These are phyloP conservation scores for Nemania bipapillata DNA, from an alignment of 2,329 filamentous ascomycete species.

Conservation along the genomic window DNA sequence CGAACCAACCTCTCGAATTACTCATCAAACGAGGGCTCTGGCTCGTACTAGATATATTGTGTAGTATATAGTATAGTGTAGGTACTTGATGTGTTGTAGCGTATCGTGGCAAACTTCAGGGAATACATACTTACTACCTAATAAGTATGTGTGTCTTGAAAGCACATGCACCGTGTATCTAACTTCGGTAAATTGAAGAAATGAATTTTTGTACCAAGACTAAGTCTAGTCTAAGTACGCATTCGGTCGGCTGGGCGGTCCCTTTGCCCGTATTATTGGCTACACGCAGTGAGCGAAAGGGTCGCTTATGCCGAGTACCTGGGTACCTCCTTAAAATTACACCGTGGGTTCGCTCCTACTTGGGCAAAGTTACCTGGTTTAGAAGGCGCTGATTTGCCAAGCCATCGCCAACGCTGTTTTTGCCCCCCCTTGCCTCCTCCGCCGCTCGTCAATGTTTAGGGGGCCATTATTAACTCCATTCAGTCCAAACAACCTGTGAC, in stretches of 20 bases:
- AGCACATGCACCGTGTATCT: no score
- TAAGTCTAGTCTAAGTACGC: background rate
- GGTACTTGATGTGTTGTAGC: no score
- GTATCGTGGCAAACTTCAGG: background rate
- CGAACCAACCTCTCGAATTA: background rate
- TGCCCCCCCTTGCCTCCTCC: slow-evolving; percentile 7
- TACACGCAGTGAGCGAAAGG: background rate
- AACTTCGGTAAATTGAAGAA: background rate
- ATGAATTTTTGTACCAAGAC: background rate
- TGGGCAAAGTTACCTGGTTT: slow-evolving; percentile 17
- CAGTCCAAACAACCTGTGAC: slow-evolving; percentile 25
- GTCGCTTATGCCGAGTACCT: background rate
- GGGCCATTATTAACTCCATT: slow-evolving; percentile 25
- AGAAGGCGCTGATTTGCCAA: slow-evolving; percentile 23
- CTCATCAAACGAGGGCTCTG: background rate
- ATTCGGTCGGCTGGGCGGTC: slow-evolving; percentile 3
- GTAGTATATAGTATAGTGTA: no score
- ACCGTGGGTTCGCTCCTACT: background rate
- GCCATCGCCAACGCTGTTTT: slow-evolving; percentile 27
- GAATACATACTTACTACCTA: no score
- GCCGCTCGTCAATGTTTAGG: slow-evolving; percentile 27
- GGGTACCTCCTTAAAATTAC: background rate
- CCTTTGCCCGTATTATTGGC: slow-evolving; percentile 8
- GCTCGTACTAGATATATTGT: no score
- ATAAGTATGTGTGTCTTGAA: no score